Percentiles rank a stretch among this genome's conserved stretches.
These are phyloP conservation scores for Chlorella sp. DNA, from an alignment of 139 green algal species.

Conservation along the genomic window DNA sequence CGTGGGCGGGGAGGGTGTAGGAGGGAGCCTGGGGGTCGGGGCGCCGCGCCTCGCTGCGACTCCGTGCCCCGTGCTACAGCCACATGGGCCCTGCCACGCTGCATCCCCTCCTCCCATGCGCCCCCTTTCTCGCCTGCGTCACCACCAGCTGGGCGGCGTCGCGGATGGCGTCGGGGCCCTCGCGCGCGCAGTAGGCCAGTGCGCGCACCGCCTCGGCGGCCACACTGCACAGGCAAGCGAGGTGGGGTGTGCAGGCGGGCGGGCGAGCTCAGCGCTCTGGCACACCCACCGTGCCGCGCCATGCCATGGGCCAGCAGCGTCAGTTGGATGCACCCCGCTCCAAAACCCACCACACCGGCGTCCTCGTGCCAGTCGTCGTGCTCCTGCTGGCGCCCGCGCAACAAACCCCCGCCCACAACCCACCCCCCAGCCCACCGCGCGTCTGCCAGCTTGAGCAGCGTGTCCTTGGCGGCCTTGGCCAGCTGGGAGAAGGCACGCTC, in stretches of 20 bases:
- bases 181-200: slow-evolving; percentile 29
- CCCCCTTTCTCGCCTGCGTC: neutral
- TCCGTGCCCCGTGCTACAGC: neutral
- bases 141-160: slow-evolving; percentile 31
- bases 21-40: too few species aligned
- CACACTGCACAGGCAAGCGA: neutral
- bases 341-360: too few species aligned
- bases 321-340: too few species aligned
- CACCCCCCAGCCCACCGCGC: slow-evolving; percentile 2
- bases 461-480: slow-evolving; percentile 37
- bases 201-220: slow-evolving; percentile 24
- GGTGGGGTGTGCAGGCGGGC: neutral
- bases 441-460: slow-evolving; percentile 46
- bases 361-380: too few species aligned
- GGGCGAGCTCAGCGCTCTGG: neutral
- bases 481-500: slow-evolving; percentile 40
- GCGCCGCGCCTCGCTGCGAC: neutral
- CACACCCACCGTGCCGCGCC: neutral
- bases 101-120: neutral
- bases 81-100: neutral
- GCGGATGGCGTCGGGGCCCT: slow-evolving; percentile 31
- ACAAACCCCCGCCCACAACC: too few species aligned
- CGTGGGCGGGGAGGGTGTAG: too few species aligned
- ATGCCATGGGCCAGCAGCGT: too few species aligned
- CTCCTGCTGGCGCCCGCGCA: too few species aligned